Evolutionary conservation across 1,139 yeast species (phyloP).

Genomic region (Debaryomyces robertsiae): DNA sequence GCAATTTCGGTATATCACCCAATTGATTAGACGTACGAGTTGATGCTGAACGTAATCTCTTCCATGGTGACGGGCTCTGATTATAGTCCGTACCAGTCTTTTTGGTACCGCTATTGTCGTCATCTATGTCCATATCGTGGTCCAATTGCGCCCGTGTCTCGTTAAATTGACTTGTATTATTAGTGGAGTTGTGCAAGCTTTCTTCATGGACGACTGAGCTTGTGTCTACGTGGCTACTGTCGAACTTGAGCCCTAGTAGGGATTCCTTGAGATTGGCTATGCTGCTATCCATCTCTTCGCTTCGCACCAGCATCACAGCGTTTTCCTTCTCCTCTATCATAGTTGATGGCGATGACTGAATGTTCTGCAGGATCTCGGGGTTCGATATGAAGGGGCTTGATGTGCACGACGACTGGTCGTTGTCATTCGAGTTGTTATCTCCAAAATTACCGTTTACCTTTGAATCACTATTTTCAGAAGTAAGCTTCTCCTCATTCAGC

Average conservation of each 20-base stretch:
- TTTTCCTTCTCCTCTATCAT: not conserved
- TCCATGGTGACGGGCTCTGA: slow-evolving; percentile 30
- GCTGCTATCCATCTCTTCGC: slow-evolving; percentile 24
- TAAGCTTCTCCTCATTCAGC: not conserved
- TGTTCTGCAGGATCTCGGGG: slow-evolving; percentile 19
- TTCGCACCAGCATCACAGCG: slow-evolving; percentile 6
- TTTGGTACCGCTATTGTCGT: slow-evolving; percentile 3
- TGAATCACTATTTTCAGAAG: slow-evolving; percentile 1
- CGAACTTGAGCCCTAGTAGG: slow-evolving; percentile 20
- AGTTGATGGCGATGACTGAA: not conserved
- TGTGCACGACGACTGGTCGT: slow-evolving; percentile 9
- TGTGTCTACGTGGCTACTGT: not conserved
- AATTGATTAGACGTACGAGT: not conserved
- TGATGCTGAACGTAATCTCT: slow-evolving; percentile 32
- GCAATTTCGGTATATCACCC: slow-evolving; percentile 16
- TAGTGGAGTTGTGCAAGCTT: slow-evolving; percentile 13
- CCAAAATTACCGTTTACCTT: slow-evolving; percentile 4
- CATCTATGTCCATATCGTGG: slow-evolving; percentile 30
- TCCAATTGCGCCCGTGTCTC: slow-evolving; percentile 38
- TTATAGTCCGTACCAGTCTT: slow-evolving; percentile 13
- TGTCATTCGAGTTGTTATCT: slow-evolving; percentile 4
- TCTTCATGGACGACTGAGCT: not conserved
- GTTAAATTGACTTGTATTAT: slow-evolving; percentile 27
- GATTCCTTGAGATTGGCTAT: slow-evolving; percentile 27
- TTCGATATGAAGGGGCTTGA: slow-evolving; percentile 39